Evolutionary conservation across 129 eudicot species (phyloP).

Genomic region (Ambrosia trifida): DNA sequence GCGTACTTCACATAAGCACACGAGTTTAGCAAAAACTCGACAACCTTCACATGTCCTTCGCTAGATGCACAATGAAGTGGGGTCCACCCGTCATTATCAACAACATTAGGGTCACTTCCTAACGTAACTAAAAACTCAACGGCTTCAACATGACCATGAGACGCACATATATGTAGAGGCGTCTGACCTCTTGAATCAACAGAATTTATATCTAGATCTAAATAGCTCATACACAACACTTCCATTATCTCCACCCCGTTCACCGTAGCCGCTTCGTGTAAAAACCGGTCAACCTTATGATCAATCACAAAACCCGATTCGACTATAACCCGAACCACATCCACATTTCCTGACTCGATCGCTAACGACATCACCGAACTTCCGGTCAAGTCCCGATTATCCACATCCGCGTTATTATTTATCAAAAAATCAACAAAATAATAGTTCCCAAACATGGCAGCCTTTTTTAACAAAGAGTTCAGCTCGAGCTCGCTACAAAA

Average conservation of each 20-base stretch:
- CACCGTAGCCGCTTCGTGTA: conserved; percentile 54
- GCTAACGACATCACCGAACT: conserved; percentile 55
- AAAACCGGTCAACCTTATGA: conserved; percentile 40
- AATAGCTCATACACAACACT: conserved; percentile 48
- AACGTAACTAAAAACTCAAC: conserved; percentile 56
- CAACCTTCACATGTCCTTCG: conserved; percentile 50
- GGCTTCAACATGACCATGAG: conserved; percentile 42
- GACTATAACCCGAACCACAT: conserved; percentile 41
- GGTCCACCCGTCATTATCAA: conserved; percentile 51
- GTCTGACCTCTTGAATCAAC: conserved; percentile 49
- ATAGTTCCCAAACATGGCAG: conserved; percentile 36
- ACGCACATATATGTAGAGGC: conserved; percentile 61
- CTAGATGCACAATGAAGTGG: conserved; percentile 56
- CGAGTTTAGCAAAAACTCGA: conserved; percentile 42
- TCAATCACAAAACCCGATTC: conserved; percentile 50
- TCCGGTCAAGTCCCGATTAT: conserved; percentile 29
- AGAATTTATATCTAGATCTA: conserved; percentile 56
- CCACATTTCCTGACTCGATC: conserved; percentile 43
- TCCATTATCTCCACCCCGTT: conserved; percentile 58
- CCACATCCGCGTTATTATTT: conserved; percentile 50
- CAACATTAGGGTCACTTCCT: conserved; percentile 51
- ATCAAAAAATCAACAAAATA: conserved; percentile 39
- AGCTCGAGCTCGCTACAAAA: conserved; percentile 39
- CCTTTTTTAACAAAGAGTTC: conserved; percentile 40
- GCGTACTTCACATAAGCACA: conserved; percentile 47